Evolutionary conservation across 2,329 filamentous ascomycete genomes (phyloP), one percentile per base, ranked within the genome.

Genomic region (Aspergillus aculeatinus): DNA sequence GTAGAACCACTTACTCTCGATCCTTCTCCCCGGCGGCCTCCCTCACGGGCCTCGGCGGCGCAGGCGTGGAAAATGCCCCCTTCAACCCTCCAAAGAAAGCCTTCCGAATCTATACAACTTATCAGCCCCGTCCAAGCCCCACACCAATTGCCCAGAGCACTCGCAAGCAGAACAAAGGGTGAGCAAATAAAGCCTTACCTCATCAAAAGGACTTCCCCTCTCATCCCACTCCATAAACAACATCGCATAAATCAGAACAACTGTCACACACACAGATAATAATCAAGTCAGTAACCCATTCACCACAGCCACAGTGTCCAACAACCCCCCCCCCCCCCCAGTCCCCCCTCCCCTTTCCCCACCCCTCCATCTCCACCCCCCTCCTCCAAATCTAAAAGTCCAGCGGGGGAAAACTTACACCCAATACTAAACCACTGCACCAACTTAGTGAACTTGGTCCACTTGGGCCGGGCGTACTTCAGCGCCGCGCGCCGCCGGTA

Each of bases 401-500:
- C 33, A 42, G 33, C 21, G 25, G 25, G 42, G 23, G 50, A 21
- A 23, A 76, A 74, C 80, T 62, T 70, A 84, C 82, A 82, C 64
- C 77, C 77, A 70, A 82, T 83, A 59, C 78, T 72, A 2, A 75
- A 77, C 78, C 81, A 87, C 69, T 87, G 85, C 23, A 81, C 78
- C 65, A 89, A 71, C 66, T 83, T 85, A 19, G 83, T 81, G 65
- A 74, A 79, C 67, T 85, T 87, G 16, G 80, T 82, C 81, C 85
- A 87, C 60, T 75, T 75, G 3, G 86, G 86, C 25, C 84, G 76
- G 12, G 83, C 82, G 72, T 82, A 87, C 71, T 87, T 88, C 64
- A 87, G 75, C 71, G 84, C 83, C 54, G 83, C 78, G 56, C 87
- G 81, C 55, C 87, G 80, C 39, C 86, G 81, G 74, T 87, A 89